Base-by-base conservation (phyloP, 345 rosid species). In the Lagerstroemia speciosa region DNA sequence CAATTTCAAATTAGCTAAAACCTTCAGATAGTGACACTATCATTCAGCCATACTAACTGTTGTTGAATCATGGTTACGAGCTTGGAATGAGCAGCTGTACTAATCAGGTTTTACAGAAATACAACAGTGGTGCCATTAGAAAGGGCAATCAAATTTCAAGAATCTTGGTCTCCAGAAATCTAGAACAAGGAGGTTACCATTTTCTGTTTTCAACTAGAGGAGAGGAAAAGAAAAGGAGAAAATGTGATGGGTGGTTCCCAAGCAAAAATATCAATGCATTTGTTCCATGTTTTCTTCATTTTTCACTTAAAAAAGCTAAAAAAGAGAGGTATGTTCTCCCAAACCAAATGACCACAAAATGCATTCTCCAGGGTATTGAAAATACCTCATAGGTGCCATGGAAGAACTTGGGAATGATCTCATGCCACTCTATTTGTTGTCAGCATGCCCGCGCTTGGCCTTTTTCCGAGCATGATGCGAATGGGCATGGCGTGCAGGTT, bases 391-490 rank as follows among this genome's bases (percentile, higher is more conserved):
- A 58, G 33, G 34, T 30, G 63, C 63, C 34, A 63, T 17, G 19
- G 66, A 37, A 61, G 29, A 34, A 33, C 27, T 32, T 19, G 43
- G 29, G 29, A 58, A 27, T 34, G 24, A 53, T 24, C 34, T 58
- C 57, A 0, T 14, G 27, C 3, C 12, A 27, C 34, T 37, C 32
- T 65, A 37, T 20, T 83, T 87, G 83, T 86, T 83, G 57, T 89
- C 98, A 15, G 81, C 70, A 82, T 92, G 93, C 55, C 85, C 82
- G 7, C 85, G 81, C 77, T 87, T 91, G 69, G 81, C 76, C 80
- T 83, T 89, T 22, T 90, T 89, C 65, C 96, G 93, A 50, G 78
- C 69, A 58, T 84, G 89, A 71, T 71, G 79, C 32, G 75, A 69
- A 34, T 79, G 65, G 29, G 83, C 77, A 70, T 81, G 83, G 62